phyloP scores from a whole-genome alignment of 805 yeast genomes.

The Saccharomycopsis fermentans region DNA sequence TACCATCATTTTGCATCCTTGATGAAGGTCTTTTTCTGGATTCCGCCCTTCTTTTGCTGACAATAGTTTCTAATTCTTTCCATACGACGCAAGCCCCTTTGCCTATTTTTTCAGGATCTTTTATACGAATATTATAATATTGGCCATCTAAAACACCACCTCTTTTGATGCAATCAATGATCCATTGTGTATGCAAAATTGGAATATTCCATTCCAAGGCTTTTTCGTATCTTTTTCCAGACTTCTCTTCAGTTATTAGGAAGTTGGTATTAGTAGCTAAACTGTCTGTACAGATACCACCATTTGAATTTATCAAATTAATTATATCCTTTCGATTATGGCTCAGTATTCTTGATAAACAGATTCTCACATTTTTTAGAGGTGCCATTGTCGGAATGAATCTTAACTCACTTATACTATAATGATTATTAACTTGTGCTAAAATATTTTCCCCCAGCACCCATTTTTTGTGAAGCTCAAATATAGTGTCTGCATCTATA shows the following conservation, averaged over 20 bases:
- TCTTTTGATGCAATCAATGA: constrained; percentile 29
- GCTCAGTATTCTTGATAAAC: constrained; percentile 28
- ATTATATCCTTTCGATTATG: constrained; percentile 26
- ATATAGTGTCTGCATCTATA: constrained; percentile 37
- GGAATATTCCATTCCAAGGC: constrained; percentile 34
- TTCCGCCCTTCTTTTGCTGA: not conserved
- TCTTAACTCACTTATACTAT: constrained; percentile 3
- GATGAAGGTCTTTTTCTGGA: constrained; percentile 11
- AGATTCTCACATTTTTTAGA: constrained; percentile 33
- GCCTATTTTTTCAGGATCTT: constrained; percentile 21
- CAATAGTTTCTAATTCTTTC: constrained; percentile 19
- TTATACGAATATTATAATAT: constrained; percentile 23
- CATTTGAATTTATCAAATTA: constrained; percentile 30
- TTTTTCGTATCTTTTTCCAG: constrained; percentile 43
- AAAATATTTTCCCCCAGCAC: constrained; percentile 35
- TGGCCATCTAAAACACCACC: constrained; percentile 28
- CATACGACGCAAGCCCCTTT: constrained; percentile 25
- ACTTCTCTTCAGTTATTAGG: constrained; percentile 39
- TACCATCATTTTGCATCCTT: constrained; percentile 9
- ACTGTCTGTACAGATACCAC: constrained; percentile 44
- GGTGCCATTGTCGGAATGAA: constrained; percentile 26
- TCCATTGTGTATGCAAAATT: constrained; percentile 34
- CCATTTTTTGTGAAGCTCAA: constrained; percentile 42
- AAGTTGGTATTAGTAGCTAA: constrained; percentile 35
- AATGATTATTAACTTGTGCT: constrained; percentile 20